Evolutionary conservation across 2,329 filamentous ascomycete genomes (phyloP), one percentile per base, ranked within the genome.

Genomic region (Exserohilum rostratum): DNA sequence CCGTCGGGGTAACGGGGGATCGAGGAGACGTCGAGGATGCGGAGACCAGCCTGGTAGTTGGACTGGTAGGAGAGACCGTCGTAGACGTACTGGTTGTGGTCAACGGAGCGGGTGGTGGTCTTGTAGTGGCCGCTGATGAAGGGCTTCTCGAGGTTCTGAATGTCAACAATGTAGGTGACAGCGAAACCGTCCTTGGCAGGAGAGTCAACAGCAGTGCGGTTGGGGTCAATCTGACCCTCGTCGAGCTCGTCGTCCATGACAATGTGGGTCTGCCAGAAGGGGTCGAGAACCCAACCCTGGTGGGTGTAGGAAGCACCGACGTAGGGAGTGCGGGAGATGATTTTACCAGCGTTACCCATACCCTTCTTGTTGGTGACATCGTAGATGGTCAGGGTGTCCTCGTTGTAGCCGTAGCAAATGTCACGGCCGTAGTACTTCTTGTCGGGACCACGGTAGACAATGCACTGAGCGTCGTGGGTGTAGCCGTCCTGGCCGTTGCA

Each of bases 381-480:
- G 66, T 79, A 72, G 56, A 83, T 81, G 53, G 80, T 82, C 45
- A 82, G 65, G 1, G 78, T 79, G 65, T 83, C 80, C 62, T 83
- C 82, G 72, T 83, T 83, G 77, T 83, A 84, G 38, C 79, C 80
- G 69, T 82, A 83, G 78, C 83, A 85, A 59, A 85, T 83, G 40
- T 85, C 81, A 2, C 76, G 76, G 25, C 78, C 80, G 12, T 73
- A 72, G 72, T 82, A 85, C 43, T 77, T 69, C 50, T 70, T 71
- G 61, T 84, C 77, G 2, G 83, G 82, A 1, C 83, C 83, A 11
- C 76, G 77, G 73, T 83, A 84, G 42, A 82, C 78, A 27, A 86
- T 76, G 70, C 84, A 86, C 70, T 87, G 83, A 3, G 83, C 83
- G 60, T 86, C 84, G 66, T 86, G 84, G 15, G 85, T 82, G 65